Evolutionary conservation across 2,329 filamentous ascomycete genomes (phyloP).

Genomic region (Xylariaceae sp.): DNA sequence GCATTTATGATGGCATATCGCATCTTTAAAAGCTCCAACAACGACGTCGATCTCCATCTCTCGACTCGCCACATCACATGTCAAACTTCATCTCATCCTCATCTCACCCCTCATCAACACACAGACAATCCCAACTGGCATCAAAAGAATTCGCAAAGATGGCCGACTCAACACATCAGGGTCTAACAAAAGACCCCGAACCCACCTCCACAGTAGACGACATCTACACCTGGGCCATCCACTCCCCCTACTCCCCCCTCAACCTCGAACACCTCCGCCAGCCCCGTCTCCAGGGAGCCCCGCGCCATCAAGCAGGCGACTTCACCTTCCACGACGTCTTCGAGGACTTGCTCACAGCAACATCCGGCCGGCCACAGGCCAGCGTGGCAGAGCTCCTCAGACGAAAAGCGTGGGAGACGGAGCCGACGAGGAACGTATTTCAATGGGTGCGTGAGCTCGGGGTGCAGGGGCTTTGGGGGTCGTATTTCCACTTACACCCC

Average conservation of each 20-base stretch:
- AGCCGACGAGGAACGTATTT: conserved; percentile 25
- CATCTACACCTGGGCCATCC: conserved; percentile 35
- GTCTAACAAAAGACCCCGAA: neutral
- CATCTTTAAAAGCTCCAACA: too few species aligned
- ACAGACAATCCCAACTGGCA: neutral
- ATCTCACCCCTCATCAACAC: neutral
- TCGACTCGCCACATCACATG: too few species aligned
- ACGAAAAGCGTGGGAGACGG: conserved; percentile 30
- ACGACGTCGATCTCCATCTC: too few species aligned
- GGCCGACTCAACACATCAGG: neutral
- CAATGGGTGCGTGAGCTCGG: conserved; percentile 40
- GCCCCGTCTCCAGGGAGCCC: conserved; percentile 41
- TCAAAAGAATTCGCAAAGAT: neutral
- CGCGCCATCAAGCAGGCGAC: conserved; percentile 22
- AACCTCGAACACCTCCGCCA: conserved; percentile 42
- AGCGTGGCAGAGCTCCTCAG: conserved; percentile 32
- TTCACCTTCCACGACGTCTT: conserved; percentile 55
- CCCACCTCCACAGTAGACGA: conserved; percentile 13
- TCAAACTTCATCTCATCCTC: too few species aligned
- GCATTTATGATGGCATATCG: too few species aligned
- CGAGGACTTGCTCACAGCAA: conserved; percentile 50
- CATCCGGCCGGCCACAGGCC: conserved; percentile 39
- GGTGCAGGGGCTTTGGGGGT: conserved; percentile 35
- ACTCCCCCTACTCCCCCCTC: conserved; percentile 42
- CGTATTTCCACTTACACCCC: conserved; percentile 25